phyloP scores from a whole-genome alignment of 2,329 filamentous ascomycete genomes.

The Monosporascus sp. region DNA sequence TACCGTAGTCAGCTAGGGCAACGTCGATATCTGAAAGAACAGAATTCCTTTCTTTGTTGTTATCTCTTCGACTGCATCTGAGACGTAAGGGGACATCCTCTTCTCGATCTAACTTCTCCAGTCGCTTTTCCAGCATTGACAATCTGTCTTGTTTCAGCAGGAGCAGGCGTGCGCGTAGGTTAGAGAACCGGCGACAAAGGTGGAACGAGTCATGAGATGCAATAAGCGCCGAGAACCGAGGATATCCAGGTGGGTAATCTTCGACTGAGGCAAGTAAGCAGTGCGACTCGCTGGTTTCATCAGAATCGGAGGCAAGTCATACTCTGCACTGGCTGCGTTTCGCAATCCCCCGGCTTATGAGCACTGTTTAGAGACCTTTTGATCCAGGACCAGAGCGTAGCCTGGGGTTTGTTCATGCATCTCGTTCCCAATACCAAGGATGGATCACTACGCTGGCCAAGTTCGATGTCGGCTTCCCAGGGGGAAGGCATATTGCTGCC shows the following conservation, averaged over 20 bases:
- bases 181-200: slow-evolving; percentile 23
- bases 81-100: slow-evolving; percentile 9
- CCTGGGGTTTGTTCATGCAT: too few relatives aligned
- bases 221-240: slow-evolving; percentile 25
- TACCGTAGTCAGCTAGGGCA: slow-evolving; percentile 7
- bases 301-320: too few relatives aligned
- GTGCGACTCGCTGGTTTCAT: too few relatives aligned
- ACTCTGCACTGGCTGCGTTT: too few relatives aligned
- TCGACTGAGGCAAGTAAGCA: slow-evolving; percentile 14
- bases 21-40: slow-evolving; percentile 4
- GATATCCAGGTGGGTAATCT: slow-evolving; percentile 24
- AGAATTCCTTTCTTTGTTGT: neutral
- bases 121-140: slow-evolving; percentile 19
- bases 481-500: too few relatives aligned
- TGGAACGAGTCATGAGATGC: slow-evolving; percentile 19
- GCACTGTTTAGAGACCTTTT: too few relatives aligned
- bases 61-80: slow-evolving; percentile 5
- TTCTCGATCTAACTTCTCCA: slow-evolving; percentile 20
- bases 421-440: too few relatives aligned
- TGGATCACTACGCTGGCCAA: too few relatives aligned
- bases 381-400: too few relatives aligned
- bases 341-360: too few relatives aligned
- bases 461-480: too few relatives aligned
- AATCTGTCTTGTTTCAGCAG: slow-evolving; percentile 26
- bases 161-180: slow-evolving; percentile 22